Percentiles rank a stretch among this genome's conserved stretches.
phyloP scores from a whole-genome alignment of 441 rosid genomes.

The Populus hybrid region DNA sequence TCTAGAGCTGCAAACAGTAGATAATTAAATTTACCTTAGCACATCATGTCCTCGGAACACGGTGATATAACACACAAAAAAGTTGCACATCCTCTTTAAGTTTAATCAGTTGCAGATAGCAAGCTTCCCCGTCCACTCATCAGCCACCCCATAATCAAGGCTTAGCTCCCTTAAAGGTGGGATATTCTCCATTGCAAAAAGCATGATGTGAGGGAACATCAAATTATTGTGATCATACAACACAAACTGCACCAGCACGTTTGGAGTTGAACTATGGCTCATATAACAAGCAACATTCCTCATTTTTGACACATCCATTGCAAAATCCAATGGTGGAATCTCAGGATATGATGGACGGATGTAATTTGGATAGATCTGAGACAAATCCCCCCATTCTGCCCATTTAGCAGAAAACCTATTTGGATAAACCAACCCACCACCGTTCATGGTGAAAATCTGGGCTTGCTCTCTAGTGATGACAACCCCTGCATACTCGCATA shows the following conservation, averaged over 20 bases:
- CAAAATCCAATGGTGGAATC: constrained; percentile 70
- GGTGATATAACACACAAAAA: constrained; percentile 22
- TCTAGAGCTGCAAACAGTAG: constrained; percentile 1
- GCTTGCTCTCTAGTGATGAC: constrained; percentile 88
- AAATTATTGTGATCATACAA: constrained; percentile 72
- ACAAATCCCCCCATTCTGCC: constrained; percentile 83
- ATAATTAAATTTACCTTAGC: constrained; percentile 32
- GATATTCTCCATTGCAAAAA: constrained; percentile 81
- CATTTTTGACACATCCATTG: constrained; percentile 77
- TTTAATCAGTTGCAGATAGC: constrained; percentile 56
- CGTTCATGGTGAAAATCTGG: constrained; percentile 70
- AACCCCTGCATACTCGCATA: constrained; percentile 88
- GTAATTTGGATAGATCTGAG: constrained; percentile 46
- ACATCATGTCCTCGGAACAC: constrained; percentile 16
- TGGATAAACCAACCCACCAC: constrained; percentile 81
- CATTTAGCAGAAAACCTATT: constrained; percentile 65
- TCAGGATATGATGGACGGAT: constrained; percentile 57
- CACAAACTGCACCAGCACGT: constrained; percentile 78
- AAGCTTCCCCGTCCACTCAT: constrained; percentile 62
- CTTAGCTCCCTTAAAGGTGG: constrained; percentile 77
- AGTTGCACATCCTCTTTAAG: constrained; percentile 18
- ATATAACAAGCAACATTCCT: constrained; percentile 89
- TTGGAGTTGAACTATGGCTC: constrained; percentile 73
- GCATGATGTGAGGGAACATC: constrained; percentile 81
- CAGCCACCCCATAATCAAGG: constrained; percentile 76